Evolutionary conservation across 1,284 basidiomycete genomes (phyloP).

Genomic region (Trichosporon coremiiforme): DNA sequence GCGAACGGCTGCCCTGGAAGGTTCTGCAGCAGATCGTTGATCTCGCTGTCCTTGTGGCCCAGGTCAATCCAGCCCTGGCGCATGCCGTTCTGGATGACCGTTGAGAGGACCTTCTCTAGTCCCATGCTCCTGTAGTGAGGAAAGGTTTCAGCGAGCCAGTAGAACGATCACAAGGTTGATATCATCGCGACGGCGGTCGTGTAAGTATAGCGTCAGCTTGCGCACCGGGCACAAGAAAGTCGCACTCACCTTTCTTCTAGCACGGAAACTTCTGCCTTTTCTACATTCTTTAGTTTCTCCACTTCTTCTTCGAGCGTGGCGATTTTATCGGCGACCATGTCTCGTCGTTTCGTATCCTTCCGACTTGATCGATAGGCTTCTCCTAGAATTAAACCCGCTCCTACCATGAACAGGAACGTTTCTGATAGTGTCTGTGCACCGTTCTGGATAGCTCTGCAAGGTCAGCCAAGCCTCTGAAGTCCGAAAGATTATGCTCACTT

Average conservation of each 20-base stretch:
- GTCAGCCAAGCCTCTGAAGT: not conserved
- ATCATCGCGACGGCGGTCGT: not conserved
- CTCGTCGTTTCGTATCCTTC: conserved; percentile 71
- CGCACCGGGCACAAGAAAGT: not conserved
- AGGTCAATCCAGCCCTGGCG: conserved; percentile 64
- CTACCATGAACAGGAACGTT: conserved; percentile 80
- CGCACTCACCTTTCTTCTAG: conserved; percentile 41
- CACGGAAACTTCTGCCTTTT: conserved; percentile 34
- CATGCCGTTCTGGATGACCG: conserved; percentile 71
- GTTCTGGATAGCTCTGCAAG: conserved; percentile 76
- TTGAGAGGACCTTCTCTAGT: conserved; percentile 66
- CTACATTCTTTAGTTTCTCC: conserved; percentile 48
- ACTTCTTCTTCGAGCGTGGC: conserved; percentile 59
- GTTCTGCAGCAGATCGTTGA: conserved; percentile 33
- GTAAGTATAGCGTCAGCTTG: not conserved
- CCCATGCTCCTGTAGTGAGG: conserved; percentile 53
- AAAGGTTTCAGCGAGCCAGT: not conserved
- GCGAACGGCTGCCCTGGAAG: conserved; percentile 30
- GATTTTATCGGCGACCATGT: conserved; percentile 71
- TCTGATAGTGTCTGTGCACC: conserved; percentile 84
- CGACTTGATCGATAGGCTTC: conserved; percentile 76
- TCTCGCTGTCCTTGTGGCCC: conserved; percentile 42
- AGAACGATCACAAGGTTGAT: not conserved
- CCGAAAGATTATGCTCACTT: conserved; percentile 60
- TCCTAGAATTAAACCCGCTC: conserved; percentile 71